Evolutionary conservation across 306 rosid species (phyloP), one percentile per base, ranked within the genome.

Genomic region (Medicago ruthenica): DNA sequence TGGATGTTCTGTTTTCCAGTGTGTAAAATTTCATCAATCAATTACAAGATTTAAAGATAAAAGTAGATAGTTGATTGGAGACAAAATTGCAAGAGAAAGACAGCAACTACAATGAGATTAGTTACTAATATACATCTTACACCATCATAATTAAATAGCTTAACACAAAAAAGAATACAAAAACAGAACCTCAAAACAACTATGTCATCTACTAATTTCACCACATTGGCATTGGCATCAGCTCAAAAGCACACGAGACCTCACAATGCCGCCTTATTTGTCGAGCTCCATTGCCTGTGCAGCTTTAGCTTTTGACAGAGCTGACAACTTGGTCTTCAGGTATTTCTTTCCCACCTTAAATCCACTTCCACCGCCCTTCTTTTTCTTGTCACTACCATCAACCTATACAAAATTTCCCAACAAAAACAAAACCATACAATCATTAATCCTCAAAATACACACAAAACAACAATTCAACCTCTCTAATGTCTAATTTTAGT

Each of bases 201-300:
- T 64, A 11, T 61, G 54, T 53, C 54, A 72, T 66, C 69, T 27
- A 58, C 58, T 50, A 51, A 17, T 54, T 79, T 76, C 80, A 70
- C 73, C 7, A n/a, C n/a, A n/a, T n/a, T n/a, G n/a, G 3, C n/a
- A 69, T 70, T 39, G 3, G 40, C 66, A 3, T 60, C 14, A 13
- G 24, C 24, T 53, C 12, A 74, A 24, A 57, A 60, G 3, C 60
- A 70, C 75, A 48, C 8, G 5, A n/a, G 70, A 11, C 34, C 6
- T 55, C 34, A 9, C 64, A 44, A 84, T 20, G 81, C 88, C 86
- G 83, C 88, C 89, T 94, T 84, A 92, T 7, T 86, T 76, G 72
- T 92, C 96, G 85, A 94, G 79, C 74, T 91, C 97, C 97, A 94
- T 91, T 41, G 98, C 98, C 73, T 90, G 95, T 24, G 86, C 84